A percentile compares a stretch with the other conserved stretches of the same genome.
These are phyloP conservation scores for Candida tammaniensis DNA, from an alignment of 805 yeast genomes.

Conservation along the genomic window DNA sequence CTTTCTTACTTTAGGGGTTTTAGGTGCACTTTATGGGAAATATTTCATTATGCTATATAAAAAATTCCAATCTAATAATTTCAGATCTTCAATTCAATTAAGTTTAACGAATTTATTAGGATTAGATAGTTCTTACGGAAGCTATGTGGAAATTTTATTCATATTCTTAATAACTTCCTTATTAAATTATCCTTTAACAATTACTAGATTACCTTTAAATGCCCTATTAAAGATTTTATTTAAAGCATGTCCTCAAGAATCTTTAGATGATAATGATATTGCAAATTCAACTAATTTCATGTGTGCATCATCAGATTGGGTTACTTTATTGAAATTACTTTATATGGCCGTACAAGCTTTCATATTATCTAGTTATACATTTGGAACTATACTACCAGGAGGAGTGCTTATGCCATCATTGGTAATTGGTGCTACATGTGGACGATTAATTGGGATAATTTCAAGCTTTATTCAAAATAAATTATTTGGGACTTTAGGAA, in stretches of 20 bases:
- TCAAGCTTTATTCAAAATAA: conserved; percentile 47
- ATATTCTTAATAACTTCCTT: conserved; percentile 52
- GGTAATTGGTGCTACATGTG: conserved; percentile 59
- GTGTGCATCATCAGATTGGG: conserved; percentile 25
- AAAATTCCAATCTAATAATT: conserved; percentile 18
- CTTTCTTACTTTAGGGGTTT: conserved; percentile 63
- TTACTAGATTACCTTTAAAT: conserved; percentile 54
- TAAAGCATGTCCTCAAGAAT: conserved; percentile 55
- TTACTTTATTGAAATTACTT: conserved; percentile 26
- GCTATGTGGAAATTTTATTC: conserved; percentile 46
- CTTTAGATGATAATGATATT: conserved; percentile 11
- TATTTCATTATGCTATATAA: conserved; percentile 49
- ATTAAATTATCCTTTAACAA: conserved; percentile 52
- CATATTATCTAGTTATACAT: conserved; percentile 62
- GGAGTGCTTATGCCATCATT: conserved; percentile 65
- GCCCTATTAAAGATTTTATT: conserved; percentile 60
- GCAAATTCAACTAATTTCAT: conserved; percentile 33
- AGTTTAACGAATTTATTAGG: conserved; percentile 20
- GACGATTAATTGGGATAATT: conserved; percentile 54
- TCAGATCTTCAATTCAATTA: conserved; percentile 30
- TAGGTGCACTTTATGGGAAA: conserved; percentile 69
- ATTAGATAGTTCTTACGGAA: conserved; percentile 18
- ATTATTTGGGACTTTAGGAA: conserved; percentile 30
- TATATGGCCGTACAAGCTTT: conserved; percentile 51
- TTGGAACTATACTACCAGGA: conserved; percentile 67